Evolutionary conservation across 2,329 filamentous ascomycete genomes (phyloP).

Genomic region (Colletotrichum sp.): DNA sequence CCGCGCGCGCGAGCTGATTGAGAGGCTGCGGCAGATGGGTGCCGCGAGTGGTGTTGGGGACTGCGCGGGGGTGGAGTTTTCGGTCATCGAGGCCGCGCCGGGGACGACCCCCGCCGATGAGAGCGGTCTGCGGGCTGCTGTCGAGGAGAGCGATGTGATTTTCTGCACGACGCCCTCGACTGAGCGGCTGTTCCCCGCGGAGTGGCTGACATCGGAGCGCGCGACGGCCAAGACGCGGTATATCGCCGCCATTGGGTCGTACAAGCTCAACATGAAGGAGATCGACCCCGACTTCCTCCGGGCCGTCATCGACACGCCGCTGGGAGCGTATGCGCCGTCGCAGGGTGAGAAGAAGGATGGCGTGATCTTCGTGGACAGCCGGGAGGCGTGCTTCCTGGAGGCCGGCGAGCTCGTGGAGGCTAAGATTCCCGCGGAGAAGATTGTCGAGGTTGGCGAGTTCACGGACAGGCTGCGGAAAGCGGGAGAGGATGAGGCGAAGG

Average conservation of each 20-base stretch:
- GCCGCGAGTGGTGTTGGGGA: constrained; percentile 12
- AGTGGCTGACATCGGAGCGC: constrained; percentile 22
- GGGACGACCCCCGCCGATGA: constrained; percentile 21
- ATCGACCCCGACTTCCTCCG: constrained; percentile 33
- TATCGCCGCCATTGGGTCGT: constrained; percentile 35
- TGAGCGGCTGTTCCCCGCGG: constrained; percentile 29
- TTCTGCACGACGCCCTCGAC: constrained; percentile 38
- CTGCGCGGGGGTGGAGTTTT: background rate
- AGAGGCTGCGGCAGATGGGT: constrained; percentile 26
- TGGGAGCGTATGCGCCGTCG: constrained; percentile 2
- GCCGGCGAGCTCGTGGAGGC: constrained; percentile 36
- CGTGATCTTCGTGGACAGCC: constrained; percentile 29
- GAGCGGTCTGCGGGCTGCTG: background rate
- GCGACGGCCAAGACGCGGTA: constrained; percentile 28
- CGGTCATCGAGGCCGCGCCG: constrained; percentile 9
- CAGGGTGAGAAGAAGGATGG: constrained; percentile 13
- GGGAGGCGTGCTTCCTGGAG: constrained; percentile 32
- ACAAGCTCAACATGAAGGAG: constrained; percentile 36
- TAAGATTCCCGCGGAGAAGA: constrained; percentile 19
- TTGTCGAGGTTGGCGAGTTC: constrained; percentile 57
- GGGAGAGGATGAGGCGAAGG: constrained; percentile 38
- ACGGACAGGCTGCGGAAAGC: constrained; percentile 56
- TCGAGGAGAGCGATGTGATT: constrained; percentile 29
- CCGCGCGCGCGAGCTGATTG: background rate
- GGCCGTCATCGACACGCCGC: constrained; percentile 21